Conservation (phyloP, 1,139 yeast species). For the Yamadazyma conglobata region DNA sequence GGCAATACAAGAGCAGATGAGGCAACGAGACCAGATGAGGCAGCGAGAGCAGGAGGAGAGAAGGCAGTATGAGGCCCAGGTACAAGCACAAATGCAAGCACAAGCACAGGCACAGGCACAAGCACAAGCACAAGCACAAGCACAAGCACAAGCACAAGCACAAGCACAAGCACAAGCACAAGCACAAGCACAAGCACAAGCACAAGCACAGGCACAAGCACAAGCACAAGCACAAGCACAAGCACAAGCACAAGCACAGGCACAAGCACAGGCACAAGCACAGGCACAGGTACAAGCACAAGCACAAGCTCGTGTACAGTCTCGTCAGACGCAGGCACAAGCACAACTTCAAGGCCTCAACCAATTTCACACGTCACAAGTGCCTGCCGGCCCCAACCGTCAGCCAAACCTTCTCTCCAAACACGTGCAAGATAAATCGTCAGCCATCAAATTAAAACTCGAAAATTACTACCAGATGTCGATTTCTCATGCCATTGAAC, state of each 20-base stretch:
- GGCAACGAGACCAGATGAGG: conserved; percentile 8
- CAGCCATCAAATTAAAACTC: conserved; percentile 65
- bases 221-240: too few relatives aligned
- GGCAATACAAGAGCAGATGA: conserved; percentile 8
- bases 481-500: conserved; percentile 74
- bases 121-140: conserved; percentile 16
- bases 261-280: too few relatives aligned
- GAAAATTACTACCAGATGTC: conserved; percentile 77
- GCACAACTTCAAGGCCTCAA: conserved; percentile 16
- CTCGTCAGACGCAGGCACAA: conserved; percentile 7
- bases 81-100: conserved; percentile 2
- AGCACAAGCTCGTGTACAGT: too few relatives aligned
- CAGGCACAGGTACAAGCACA: too few relatives aligned
- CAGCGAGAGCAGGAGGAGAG: conserved; percentile 10
- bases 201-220: too few relatives aligned
- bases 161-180: too few relatives aligned
- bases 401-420: conserved; percentile 76
- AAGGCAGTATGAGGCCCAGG: conserved; percentile 1
- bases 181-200: too few relatives aligned
- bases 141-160: conserved; percentile 14
- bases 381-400: conserved; percentile 76
- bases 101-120: conserved; percentile 17
- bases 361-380: too few relatives aligned
- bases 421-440: conserved; percentile 67
- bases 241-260: too few relatives aligned